Base-by-base conservation (phyloP, 257 asterid genomes). In the Thymus quinquecostatus region DNA sequence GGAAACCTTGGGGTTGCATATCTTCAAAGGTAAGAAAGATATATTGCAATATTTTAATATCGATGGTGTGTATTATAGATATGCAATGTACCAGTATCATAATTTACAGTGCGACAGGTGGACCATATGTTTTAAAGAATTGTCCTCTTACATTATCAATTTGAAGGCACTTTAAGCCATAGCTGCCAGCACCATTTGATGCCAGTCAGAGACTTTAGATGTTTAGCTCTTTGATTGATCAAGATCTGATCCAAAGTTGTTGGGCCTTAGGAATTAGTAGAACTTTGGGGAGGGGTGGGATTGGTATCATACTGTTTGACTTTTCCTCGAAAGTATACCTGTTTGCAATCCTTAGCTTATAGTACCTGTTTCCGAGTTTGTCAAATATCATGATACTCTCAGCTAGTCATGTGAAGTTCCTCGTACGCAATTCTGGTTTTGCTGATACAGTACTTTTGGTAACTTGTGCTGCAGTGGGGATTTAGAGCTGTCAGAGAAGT, bases 1-100 rank as follows among this genome's bases (percentile, higher is more conserved):
- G 97, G 97, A 70, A 95, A 91, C 82, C 93, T 92, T 76, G 99
- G 99, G 77, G 79, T 87, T 70, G 90, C 99, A 55, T 83, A 88
- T 80, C 97, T 92, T 83, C 97, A 82, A 80, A 86, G 93, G 99
- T 95, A 83, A 80, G 86, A 75, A 65, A 71, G 62, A 66, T 72
- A 48, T 56, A 66, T 60, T 66, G 64, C 61, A 10, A 27, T 62
- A 36, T 75, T 62, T 32, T 69, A 45, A 30, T 64, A 21, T 66
- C 10, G 63, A 28, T 49, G 60, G 5, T 51, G 40, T 33, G 40
- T 62, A 63, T 45, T 41, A 43, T 58, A 64, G 10, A 55, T 10
- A 73, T 32, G 66, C 51, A 38, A 36, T 67, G n/a, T 72, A 48
- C 48, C 41, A 30, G 47, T 72, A 49, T 73, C 74, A 5, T 63